Percentiles rank a stretch among this genome's conserved stretches.
These are phyloP conservation scores for Populus deltoides DNA, from an alignment of 345 rosid genomes.

Conservation along the genomic window DNA sequence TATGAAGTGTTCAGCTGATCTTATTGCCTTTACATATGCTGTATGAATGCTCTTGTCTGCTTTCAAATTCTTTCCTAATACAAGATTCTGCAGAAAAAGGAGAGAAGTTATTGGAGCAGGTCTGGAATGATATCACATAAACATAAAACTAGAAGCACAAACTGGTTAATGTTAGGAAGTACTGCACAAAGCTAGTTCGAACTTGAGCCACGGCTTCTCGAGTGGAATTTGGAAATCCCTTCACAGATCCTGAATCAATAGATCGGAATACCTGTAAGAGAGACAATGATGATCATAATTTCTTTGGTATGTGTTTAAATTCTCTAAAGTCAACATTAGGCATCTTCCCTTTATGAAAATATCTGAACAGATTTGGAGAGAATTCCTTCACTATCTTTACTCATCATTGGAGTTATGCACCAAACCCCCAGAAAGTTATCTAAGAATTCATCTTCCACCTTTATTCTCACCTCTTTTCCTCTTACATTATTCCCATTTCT, in stretches of 20 bases:
- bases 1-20: slow-evolving; percentile 71
- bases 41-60: slow-evolving; percentile 67
- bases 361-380: neutral
- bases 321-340: too few relatives aligned
- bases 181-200: neutral
- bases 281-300: neutral
- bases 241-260: slow-evolving; percentile 74
- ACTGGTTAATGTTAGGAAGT: neutral
- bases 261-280: slow-evolving; percentile 56
- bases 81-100: slow-evolving; percentile 43
- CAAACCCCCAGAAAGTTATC: neutral
- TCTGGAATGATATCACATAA: neutral
- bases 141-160: neutral
- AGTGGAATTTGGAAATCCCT: slow-evolving; percentile 56
- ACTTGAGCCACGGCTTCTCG: slow-evolving; percentile 56
- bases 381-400: neutral
- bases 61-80: slow-evolving; percentile 61
- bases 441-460: neutral
- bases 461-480: too few relatives aligned
- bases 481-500: too few relatives aligned
- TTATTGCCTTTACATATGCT: slow-evolving; percentile 61
- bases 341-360: too few relatives aligned
- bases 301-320: too few relatives aligned
- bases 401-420: neutral
- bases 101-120: neutral